Base-by-base conservation (phyloP, 768 basidiomycete genomes). In the Fomitopsis pulvina region DNA sequence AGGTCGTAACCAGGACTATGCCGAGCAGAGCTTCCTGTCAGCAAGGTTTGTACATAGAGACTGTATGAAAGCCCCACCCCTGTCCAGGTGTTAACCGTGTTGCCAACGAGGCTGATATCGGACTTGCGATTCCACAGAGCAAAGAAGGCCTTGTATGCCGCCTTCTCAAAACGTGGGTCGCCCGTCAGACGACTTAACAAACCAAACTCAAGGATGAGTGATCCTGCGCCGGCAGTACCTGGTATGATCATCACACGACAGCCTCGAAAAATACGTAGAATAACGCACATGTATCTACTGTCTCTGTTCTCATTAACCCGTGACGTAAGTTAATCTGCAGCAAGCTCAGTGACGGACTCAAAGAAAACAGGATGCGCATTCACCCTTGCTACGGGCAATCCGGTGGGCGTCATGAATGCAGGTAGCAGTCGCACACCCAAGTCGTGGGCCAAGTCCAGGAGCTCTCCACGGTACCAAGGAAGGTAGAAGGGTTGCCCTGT, bases 201-300 rank as follows among this genome's bases (percentile, higher is more conserved):
- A n/a, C 83, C 90, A 61, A 98, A 97, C 64, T 99, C 96, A 21
- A 99, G 71, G 28, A 98, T 83, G 48, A 99, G 71, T 25, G 92
- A 93, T 12, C 92, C 92, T 32, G 92, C 94, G 40, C 92, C 95
- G 29, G 94, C 92, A 28, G 90, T 83, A 66, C 91, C 91, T 93
- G 57, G 25, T 22, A 42, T 3, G 22, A 18, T 46, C 34, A 54
- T 38, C 41, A 25, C 34, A 40, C 12, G 24, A 22, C 8, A 6
- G 20, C 16, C 16, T 2, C 2, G 20, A 12, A 29, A 21, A 8
- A 16, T 4, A 32, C 4, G 25, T 7, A 20, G 27, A 20, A 30
- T 44, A 21, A 75, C 87, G 54, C 61, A 92, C 94, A 96, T 21
- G 91, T 93, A 62, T 93, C 90, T 25, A 76, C 56, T 14, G 83